Percentiles rank a stretch among this genome's conserved stretches.
Conservation (phyloP, 2,329 filamentous ascomycete species). For the Calcarisporium arbuscula region DNA sequence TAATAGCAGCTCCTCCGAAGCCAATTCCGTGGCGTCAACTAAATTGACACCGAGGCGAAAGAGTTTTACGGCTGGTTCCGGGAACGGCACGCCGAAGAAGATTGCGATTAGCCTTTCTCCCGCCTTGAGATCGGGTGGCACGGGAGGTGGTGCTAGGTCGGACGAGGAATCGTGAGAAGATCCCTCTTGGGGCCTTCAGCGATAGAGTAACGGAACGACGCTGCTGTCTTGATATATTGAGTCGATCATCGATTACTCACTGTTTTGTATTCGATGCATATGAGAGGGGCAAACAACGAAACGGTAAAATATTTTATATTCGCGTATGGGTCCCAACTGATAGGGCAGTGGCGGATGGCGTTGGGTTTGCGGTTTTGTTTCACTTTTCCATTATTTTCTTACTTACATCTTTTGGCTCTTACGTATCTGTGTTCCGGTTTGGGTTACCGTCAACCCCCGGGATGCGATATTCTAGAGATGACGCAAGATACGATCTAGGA, state of each 20-base stretch:
- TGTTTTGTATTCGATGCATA: conserved; percentile 1
- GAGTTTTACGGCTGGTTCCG: conserved; percentile 35
- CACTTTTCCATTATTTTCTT: no score
- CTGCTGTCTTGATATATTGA: not conserved
- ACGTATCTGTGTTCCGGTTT: no score
- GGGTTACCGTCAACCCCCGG: no score
- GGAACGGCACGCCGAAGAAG: conserved; percentile 40
- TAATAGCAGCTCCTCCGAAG: conserved; percentile 47
- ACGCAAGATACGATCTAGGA: no score
- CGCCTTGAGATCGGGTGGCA: conserved; percentile 34
- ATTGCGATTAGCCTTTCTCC: conserved; percentile 53
- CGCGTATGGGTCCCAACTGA: no score
- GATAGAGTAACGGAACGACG: not conserved
- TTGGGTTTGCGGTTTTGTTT: no score
- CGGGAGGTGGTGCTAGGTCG: conserved; percentile 28
- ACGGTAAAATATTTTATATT: no score
- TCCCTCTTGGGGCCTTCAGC: no score
- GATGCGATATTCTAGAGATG: no score
- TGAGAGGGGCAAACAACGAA: no score
- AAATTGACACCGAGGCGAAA: conserved; percentile 27
- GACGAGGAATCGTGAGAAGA: conserved; percentile 34
- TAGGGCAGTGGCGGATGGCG: no score
- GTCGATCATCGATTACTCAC: not conserved
- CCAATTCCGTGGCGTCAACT: conserved; percentile 29
- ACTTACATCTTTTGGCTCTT: no score